Base-by-base conservation (phyloP, 805 yeast genomes). In the Nakazawaea laoshanensis region DNA sequence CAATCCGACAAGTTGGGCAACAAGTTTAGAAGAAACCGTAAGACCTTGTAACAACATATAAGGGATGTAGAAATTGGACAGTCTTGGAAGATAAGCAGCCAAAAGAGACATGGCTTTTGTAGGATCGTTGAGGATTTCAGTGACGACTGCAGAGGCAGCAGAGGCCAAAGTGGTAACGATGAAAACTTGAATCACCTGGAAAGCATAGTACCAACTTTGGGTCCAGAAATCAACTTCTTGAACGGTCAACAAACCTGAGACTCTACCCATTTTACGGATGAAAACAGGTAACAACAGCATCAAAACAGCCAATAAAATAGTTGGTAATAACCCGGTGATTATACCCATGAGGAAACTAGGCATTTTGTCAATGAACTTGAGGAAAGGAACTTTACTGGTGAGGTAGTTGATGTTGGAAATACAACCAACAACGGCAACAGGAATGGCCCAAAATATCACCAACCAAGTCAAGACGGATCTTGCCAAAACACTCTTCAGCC, bases 361-460 rank as follows among this genome's bases (percentile, higher is more conserved):
- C 62, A 88, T 63, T 34, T 82, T 75, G 50, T 78, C 62, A 46
- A 89, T 70, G 59, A 85, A 92, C 24, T 66, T 57, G 50, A 89
- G 68, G 65, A 84, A 92, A 7, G 65, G 85, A 19, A 89, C 71
- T 42, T 71, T 75, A 23, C 68, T 62, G 24, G 82, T 84, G 50
- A 87, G 65, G 49, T 69, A 78, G 43, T 79, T 75, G 45, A 89
- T 71, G 57, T 89, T 92, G 16, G 97, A 89, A 42, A 92, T 79
- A 46, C 76, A 70, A 72, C 97, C 97, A 32, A 89, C 95, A 48
- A 86, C 87, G n/a, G 96, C 95, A 24, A 89, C 96, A 7, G 98
- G 98, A 46, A 89, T 77, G 27, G 95, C 78, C 97, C 97, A 89
- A 59, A 87, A 86, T 30, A 89, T 72, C 40, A 89, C 75, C 56